Conservation (phyloP, 2,329 filamentous ascomycete species). For the Podosphaera fusca region DNA sequence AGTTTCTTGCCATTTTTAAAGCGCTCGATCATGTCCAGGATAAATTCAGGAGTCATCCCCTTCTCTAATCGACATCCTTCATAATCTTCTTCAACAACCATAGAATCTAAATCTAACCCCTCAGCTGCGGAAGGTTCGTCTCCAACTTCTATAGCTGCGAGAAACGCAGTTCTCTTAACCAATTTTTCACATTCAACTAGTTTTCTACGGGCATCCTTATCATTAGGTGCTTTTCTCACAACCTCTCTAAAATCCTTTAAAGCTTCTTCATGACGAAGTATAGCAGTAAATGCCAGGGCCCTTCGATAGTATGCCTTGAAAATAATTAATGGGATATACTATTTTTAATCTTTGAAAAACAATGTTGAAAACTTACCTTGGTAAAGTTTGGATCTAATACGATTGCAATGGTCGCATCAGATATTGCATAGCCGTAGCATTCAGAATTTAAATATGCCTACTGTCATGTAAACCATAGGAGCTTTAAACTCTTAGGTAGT, state of each 20-base stretch:
- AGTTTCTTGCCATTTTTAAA: slow-evolving; percentile 95
- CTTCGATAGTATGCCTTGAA: slow-evolving; percentile 74
- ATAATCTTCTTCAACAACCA: slow-evolving; percentile 61
- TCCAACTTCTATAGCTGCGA: slow-evolving; percentile 79
- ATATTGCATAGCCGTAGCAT: slow-evolving; percentile 77
- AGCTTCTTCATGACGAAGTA: slow-evolving; percentile 69
- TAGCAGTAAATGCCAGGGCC: slow-evolving; percentile 77
- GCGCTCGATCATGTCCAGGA: slow-evolving; percentile 87
- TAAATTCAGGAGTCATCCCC: slow-evolving; percentile 88
- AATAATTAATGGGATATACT: not conserved
- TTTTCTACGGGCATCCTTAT: slow-evolving; percentile 80
- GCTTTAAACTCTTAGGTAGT: slow-evolving; percentile 15
- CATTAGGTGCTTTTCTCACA: slow-evolving; percentile 62
- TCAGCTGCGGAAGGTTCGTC: slow-evolving; percentile 85
- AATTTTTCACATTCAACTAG: slow-evolving; percentile 85
- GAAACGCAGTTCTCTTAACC: slow-evolving; percentile 76
- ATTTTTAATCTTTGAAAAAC: not conserved
- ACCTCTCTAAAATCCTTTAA: slow-evolving; percentile 83
- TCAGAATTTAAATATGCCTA: slow-evolving; percentile 91
- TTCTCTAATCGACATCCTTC: slow-evolving; percentile 59
- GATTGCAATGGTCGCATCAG: slow-evolving; percentile 76
- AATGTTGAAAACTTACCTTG: slow-evolving; percentile 37
- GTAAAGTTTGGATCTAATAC: slow-evolving; percentile 71
- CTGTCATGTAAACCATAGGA: slow-evolving; percentile 24
- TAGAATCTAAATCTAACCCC: slow-evolving; percentile 68